Evolutionary conservation across 805 yeast species (phyloP).

Genomic region (Pichia cabralensis): DNA sequence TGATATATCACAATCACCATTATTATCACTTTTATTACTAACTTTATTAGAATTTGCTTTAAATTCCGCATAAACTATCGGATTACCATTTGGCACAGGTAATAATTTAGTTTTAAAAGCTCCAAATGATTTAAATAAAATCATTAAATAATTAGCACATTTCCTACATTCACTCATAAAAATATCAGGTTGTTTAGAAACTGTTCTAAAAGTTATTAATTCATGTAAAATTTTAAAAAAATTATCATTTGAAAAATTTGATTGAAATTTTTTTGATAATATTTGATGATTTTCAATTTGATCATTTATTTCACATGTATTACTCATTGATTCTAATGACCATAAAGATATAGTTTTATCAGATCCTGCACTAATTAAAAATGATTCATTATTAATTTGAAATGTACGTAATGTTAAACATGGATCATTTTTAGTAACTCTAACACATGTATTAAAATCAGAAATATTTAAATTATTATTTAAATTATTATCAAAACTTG

Average conservation of each 20-base stretch:
- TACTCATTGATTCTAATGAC: slow-evolving; percentile 35
- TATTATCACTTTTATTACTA: not conserved
- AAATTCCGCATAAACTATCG: slow-evolving; percentile 74
- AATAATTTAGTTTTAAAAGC: slow-evolving; percentile 56
- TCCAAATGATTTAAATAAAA: slow-evolving; percentile 57
- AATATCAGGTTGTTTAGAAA: slow-evolving; percentile 61
- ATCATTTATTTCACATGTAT: not conserved
- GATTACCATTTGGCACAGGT: slow-evolving; percentile 73
- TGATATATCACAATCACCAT: slow-evolving; percentile 13
- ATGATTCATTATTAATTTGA: slow-evolving; percentile 29
- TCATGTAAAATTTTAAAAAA: slow-evolving; percentile 53
- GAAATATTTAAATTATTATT: slow-evolving; percentile 27
- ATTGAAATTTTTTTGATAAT: not conserved
- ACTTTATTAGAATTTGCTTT: slow-evolving; percentile 29
- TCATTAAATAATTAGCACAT: slow-evolving; percentile 69
- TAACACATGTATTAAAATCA: slow-evolving; percentile 1
- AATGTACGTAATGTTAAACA: slow-evolving; percentile 50
- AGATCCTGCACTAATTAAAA: slow-evolving; percentile 58
- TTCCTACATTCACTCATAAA: slow-evolving; percentile 72
- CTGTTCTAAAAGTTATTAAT: slow-evolving; percentile 62
- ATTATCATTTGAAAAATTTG: slow-evolving; percentile 30
- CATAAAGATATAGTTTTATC: slow-evolving; percentile 65
- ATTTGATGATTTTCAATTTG: not conserved
- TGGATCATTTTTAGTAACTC: slow-evolving; percentile 10
- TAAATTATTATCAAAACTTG: slow-evolving; percentile 22